Conservation (phyloP, 2,329 filamentous ascomycete species). For the Parafenestella ontariensis region DNA sequence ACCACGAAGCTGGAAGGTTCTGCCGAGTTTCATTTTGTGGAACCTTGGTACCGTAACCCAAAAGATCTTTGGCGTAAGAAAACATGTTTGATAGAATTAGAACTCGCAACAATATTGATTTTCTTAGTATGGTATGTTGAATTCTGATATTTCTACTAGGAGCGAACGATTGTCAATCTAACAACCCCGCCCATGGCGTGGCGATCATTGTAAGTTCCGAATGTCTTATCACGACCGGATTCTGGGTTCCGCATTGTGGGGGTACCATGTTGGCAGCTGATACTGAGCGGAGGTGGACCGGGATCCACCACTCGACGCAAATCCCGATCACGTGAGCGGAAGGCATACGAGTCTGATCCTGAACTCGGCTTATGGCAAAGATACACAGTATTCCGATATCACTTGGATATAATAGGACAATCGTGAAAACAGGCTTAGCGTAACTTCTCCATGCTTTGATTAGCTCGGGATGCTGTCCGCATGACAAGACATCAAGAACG, state of each 20-base stretch:
- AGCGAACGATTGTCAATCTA: neutral
- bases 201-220: neutral
- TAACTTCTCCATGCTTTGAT: too few species aligned
- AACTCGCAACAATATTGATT: neutral
- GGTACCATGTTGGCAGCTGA: too few species aligned
- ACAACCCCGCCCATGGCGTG: too few species aligned
- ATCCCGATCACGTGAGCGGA: neutral
- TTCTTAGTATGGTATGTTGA: neutral
- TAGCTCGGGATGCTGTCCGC: too few species aligned
- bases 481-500: too few species aligned
- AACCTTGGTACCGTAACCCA: neutral
- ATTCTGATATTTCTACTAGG: too few species aligned
- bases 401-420: too few species aligned
- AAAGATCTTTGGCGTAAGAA: neutral
- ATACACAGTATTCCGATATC: too few species aligned
- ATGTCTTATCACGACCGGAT: neutral
- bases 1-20: constrained; percentile 51
- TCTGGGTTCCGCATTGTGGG: neutral
- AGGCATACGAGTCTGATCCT: too few species aligned
- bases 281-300: neutral
- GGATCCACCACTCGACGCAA: neutral
- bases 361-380: too few species aligned
- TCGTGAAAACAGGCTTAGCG: too few species aligned
- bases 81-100: neutral
- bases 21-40: neutral